Conservation (phyloP, 768 basidiomycete species). For the Boletus sensibilis region DNA sequence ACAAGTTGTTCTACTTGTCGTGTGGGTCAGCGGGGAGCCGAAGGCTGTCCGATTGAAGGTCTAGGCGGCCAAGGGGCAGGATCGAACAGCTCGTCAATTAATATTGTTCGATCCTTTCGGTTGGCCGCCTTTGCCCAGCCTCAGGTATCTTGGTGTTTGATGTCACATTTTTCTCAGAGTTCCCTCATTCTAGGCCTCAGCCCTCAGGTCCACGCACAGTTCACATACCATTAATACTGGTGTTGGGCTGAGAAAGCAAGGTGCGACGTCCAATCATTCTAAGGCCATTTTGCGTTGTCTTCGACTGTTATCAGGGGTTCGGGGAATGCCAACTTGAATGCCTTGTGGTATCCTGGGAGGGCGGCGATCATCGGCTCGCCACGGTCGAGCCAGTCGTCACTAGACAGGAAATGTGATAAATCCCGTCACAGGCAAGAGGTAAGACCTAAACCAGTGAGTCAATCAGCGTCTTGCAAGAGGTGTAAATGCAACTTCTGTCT, state of each 20-base stretch:
- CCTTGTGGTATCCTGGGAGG: background rate
- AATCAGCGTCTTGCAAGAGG: too few relatives aligned
- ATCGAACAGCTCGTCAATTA: background rate
- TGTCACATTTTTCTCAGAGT: background rate
- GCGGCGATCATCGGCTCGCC: background rate
- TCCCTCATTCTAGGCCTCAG: too few relatives aligned
- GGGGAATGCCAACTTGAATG: background rate
- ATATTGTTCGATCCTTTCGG: background rate
- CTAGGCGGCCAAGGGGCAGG: background rate
- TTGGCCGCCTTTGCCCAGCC: background rate
- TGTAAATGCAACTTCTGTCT: too few relatives aligned
- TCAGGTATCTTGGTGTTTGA: background rate
- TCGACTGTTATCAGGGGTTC: background rate
- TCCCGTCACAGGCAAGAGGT: background rate
- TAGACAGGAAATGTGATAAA: background rate
- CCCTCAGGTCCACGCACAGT: background rate
- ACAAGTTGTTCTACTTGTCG: background rate
- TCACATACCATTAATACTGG: background rate
- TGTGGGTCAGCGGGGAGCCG: background rate
- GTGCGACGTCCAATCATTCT: too few relatives aligned
- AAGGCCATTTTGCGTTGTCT: background rate
- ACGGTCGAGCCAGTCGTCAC: background rate
- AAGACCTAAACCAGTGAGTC: too few relatives aligned
- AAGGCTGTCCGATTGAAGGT: background rate
- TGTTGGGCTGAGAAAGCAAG: background rate